Conservation (phyloP, 1,139 yeast genomes). For the Yamadazyma membranifaciens region DNA sequence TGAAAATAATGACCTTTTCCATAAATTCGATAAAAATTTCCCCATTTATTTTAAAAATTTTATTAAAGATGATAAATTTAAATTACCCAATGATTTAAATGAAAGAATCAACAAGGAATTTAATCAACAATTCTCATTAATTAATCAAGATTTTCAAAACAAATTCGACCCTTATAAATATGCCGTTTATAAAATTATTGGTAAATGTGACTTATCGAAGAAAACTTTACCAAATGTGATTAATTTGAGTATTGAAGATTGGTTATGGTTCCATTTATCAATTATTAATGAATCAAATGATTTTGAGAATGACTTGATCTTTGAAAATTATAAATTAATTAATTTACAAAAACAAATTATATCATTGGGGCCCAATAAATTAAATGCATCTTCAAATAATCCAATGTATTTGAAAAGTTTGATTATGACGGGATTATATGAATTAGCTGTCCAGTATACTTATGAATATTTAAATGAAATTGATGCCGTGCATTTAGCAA, state of each 20-base stretch:
- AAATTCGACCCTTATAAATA: slow-evolving; percentile 83
- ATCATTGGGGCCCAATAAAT: slow-evolving; percentile 71
- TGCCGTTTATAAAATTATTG: slow-evolving; percentile 87
- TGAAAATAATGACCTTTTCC: slow-evolving; percentile 52
- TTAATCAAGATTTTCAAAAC: slow-evolving; percentile 48
- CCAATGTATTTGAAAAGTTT: slow-evolving; percentile 78
- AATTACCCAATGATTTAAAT: slow-evolving; percentile 63
- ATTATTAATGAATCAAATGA: slow-evolving; percentile 51
- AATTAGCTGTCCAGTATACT: slow-evolving; percentile 72
- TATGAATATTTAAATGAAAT: slow-evolving; percentile 65
- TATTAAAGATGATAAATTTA: slow-evolving; percentile 52
- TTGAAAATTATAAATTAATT: slow-evolving; percentile 68
- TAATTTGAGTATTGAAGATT: slow-evolving; percentile 84
- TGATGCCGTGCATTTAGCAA: slow-evolving; percentile 88
- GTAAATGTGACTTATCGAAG: slow-evolving; percentile 81
- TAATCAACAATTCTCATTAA: slow-evolving; percentile 76
- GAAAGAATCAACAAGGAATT: slow-evolving; percentile 78
- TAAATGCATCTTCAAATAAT: slow-evolving; percentile 62
- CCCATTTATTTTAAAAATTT: slow-evolving; percentile 76
- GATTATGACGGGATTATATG: slow-evolving; percentile 76
- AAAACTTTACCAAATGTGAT: slow-evolving; percentile 72
- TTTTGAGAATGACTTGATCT: slow-evolving; percentile 42
- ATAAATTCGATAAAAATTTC: slow-evolving; percentile 82
- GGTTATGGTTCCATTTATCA: slow-evolving; percentile 93
- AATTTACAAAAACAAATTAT: slow-evolving; percentile 75